A percentile compares a stretch with the other conserved stretches of the same genome.
These are phyloP conservation scores for Sporothrix pallida DNA, from an alignment of 2,329 filamentous ascomycete species.

Conservation along the genomic window DNA sequence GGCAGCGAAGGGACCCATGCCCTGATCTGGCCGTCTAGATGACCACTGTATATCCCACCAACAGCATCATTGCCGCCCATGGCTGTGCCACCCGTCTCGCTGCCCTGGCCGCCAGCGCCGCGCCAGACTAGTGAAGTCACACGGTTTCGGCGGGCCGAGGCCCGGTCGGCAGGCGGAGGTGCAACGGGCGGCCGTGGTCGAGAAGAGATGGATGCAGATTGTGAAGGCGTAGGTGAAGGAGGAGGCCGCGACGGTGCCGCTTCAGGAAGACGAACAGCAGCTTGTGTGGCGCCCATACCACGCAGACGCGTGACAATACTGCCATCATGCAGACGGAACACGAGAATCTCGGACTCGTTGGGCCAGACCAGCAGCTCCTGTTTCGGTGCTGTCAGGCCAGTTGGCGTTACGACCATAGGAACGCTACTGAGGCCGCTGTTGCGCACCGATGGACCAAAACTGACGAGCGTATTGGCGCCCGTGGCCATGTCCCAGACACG, in stretches of 20 bases:
- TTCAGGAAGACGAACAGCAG: conserved; percentile 48
- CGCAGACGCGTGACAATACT: conserved; percentile 72
- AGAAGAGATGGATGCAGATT: background rate
- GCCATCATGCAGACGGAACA: conserved; percentile 80
- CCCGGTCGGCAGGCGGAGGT: conserved; percentile 34
- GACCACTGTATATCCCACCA: conserved; percentile 75
- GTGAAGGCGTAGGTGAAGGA: conserved; percentile 31
- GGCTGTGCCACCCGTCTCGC: conserved; percentile 61
- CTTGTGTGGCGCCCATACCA: conserved; percentile 62
- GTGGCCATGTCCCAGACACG: conserved; percentile 84
- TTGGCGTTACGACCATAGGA: conserved; percentile 68
- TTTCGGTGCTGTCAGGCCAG: conserved; percentile 58
- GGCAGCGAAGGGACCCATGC: conserved; percentile 69
- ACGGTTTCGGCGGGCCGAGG: conserved; percentile 63
- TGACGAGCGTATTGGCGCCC: conserved; percentile 84
- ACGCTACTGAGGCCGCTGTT: conserved; percentile 70
- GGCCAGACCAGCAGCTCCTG: conserved; percentile 78
- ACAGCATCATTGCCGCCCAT: conserved; percentile 61
- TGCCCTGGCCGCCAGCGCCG: conserved; percentile 63
- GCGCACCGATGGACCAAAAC: conserved; percentile 81
- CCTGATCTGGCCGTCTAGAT: conserved; percentile 82
- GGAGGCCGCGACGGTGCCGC: background rate
- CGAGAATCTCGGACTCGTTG: conserved; percentile 79
- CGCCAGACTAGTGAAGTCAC: conserved; percentile 80
- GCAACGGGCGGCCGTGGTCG: background rate